phyloP scores from a whole-genome alignment of 2,329 filamentous ascomycete species.

The Colletotrichum shisoi region DNA sequence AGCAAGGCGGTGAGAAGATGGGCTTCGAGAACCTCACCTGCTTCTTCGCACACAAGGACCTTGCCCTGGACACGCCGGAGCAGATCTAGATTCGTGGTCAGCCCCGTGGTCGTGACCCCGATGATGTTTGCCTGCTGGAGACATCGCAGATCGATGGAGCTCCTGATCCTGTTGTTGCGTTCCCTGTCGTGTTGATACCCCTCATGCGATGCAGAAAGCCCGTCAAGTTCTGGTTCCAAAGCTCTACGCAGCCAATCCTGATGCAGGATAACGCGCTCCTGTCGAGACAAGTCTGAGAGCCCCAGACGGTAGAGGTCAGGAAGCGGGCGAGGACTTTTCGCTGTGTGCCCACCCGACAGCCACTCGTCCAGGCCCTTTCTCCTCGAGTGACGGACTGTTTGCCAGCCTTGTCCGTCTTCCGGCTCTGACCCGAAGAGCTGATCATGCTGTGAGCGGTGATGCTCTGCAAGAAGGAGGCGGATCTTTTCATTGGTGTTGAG shows the following conservation, averaged over 20 bases:
- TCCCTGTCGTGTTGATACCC: slow-evolving; percentile 16
- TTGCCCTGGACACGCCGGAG: slow-evolving; percentile 61
- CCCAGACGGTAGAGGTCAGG: not conserved
- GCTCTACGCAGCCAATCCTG: slow-evolving; percentile 37
- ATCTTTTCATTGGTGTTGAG: slow-evolving; percentile 11
- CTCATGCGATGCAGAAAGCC: not conserved
- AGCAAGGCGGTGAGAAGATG: slow-evolving; percentile 68
- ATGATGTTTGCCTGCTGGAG: slow-evolving; percentile 57
- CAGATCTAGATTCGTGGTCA: slow-evolving; percentile 60
- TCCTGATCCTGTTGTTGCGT: slow-evolving; percentile 40
- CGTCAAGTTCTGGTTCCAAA: not conserved
- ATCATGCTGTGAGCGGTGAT: slow-evolving; percentile 39
- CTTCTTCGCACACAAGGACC: slow-evolving; percentile 72
- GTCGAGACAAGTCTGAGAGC: not conserved
- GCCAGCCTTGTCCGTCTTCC: slow-evolving; percentile 40
- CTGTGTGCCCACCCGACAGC: slow-evolving; percentile 4
- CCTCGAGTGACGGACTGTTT: slow-evolving; percentile 39
- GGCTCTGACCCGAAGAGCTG: slow-evolving; percentile 43
- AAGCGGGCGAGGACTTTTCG: not conserved
- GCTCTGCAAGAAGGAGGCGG: not conserved
- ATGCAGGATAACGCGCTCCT: slow-evolving; percentile 24
- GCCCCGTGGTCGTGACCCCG: slow-evolving; percentile 67
- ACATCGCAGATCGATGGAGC: slow-evolving; percentile 50
- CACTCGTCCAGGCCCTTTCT: slow-evolving; percentile 3
- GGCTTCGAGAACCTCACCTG: slow-evolving; percentile 72